Percentiles rank a stretch among this genome's conserved stretches.
These are phyloP conservation scores for Aspergillus sp. DNA, from an alignment of 2,329 filamentous ascomycete genomes.

Conservation along the genomic window DNA sequence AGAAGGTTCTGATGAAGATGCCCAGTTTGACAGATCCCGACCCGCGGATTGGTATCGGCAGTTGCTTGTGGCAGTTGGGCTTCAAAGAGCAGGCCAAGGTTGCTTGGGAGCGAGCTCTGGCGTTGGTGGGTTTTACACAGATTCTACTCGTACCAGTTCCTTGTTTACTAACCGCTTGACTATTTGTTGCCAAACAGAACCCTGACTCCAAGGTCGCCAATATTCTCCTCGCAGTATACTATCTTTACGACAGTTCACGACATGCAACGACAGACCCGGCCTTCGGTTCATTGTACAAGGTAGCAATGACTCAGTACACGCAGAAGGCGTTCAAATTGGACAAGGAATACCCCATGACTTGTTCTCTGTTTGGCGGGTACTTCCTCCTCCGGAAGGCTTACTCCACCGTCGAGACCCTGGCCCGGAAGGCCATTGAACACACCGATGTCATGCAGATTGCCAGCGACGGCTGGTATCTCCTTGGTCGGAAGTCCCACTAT, in stretches of 20 bases:
- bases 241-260: slow-evolving; percentile 82
- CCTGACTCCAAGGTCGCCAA: slow-evolving; percentile 86
- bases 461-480: slow-evolving; percentile 95
- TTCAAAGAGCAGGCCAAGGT: slow-evolving; percentile 88
- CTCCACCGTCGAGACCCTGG: slow-evolving; percentile 78
- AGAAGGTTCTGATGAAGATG: slow-evolving; percentile 81
- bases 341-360: slow-evolving; percentile 86
- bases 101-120: slow-evolving; percentile 86
- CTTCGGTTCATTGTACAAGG: slow-evolving; percentile 84
- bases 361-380: slow-evolving; percentile 85
- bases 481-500: slow-evolving; percentile 89
- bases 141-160: not conserved
- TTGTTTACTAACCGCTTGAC: not conserved
- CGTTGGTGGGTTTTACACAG: slow-evolving; percentile 59
- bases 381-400: slow-evolving; percentile 83
- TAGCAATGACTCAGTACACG: slow-evolving; percentile 91
- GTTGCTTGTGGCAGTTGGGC: slow-evolving; percentile 95
- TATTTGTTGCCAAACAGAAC: slow-evolving; percentile 45
- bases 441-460: slow-evolving; percentile 96
- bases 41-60: slow-evolving; percentile 92
- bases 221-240: slow-evolving; percentile 85
- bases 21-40: slow-evolving; percentile 89
- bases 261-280: slow-evolving; percentile 80
- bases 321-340: slow-evolving; percentile 93
- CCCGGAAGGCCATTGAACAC: slow-evolving; percentile 89